phyloP scores from a whole-genome alignment of 352 stramenopile species.

The Elongisporangium undulatum region DNA sequence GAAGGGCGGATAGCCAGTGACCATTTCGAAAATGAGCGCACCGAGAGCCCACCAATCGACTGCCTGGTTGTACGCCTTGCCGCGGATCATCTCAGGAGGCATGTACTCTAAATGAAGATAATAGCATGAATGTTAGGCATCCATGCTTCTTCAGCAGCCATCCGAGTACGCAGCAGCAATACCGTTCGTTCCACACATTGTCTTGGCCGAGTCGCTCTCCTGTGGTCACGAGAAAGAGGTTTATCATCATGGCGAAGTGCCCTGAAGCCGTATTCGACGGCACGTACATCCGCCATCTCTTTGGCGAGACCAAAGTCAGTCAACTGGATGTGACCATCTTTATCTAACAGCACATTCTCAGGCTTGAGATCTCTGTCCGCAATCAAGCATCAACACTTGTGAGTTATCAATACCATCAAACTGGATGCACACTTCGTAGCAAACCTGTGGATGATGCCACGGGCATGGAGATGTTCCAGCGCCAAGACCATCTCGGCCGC shows the following conservation, averaged over 20 bases:
- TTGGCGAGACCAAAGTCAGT: slow-evolving; percentile 86
- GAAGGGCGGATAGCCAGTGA: slow-evolving; percentile 80
- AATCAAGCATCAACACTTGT: slow-evolving; percentile 5
- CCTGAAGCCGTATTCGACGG: slow-evolving; percentile 5
- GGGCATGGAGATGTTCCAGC: slow-evolving; percentile 69
- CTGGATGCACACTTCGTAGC: neutral
- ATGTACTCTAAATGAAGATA: slow-evolving; percentile 64
- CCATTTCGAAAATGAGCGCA: slow-evolving; percentile 85
- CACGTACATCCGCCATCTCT: slow-evolving; percentile 59
- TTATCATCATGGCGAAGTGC: slow-evolving; percentile 9
- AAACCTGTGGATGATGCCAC: slow-evolving; percentile 76
- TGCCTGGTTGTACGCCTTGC: slow-evolving; percentile 80
- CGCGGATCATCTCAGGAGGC: slow-evolving; percentile 83
- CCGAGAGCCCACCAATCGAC: slow-evolving; percentile 86
- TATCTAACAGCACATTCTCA: slow-evolving; percentile 79
- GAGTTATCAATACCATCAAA: neutral
- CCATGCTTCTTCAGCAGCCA: neutral
- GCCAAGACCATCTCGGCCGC: slow-evolving; percentile 81
- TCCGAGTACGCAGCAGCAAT: neutral
- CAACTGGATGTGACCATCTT: slow-evolving; percentile 78
- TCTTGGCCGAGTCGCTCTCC: slow-evolving; percentile 73
- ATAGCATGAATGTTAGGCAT: slow-evolving; percentile 3
- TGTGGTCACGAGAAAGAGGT: slow-evolving; percentile 12
- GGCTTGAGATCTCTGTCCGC: slow-evolving; percentile 74
- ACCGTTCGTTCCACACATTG: slow-evolving; percentile 83